Percentiles rank a stretch among this genome's conserved stretches.
Conservation (phyloP, 129 eudicot species). For the Helianthus tuberosus region DNA sequence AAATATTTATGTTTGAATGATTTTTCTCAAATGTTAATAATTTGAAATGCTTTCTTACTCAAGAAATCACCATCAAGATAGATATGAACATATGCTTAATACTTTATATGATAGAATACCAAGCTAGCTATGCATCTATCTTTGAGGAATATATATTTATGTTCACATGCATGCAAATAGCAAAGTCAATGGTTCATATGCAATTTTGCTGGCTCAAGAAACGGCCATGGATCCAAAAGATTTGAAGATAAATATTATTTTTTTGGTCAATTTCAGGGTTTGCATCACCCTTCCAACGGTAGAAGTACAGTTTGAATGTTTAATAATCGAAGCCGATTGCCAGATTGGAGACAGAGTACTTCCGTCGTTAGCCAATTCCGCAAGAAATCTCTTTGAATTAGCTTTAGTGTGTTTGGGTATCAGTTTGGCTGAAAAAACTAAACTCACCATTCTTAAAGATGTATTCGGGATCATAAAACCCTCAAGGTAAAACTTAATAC, state of each 20-base stretch:
- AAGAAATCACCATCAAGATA: background rate
- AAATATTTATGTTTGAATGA: background rate
- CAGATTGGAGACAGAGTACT: slow-evolving; percentile 87
- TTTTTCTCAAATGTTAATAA: background rate
- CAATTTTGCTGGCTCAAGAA: slow-evolving; percentile 18
- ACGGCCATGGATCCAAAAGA: background rate
- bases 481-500: slow-evolving; percentile 51
- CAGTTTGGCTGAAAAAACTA: slow-evolving; percentile 64
- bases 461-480: slow-evolving; percentile 89
- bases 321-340: slow-evolving; percentile 83
- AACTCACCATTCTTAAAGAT: slow-evolving; percentile 82
- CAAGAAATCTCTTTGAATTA: slow-evolving; percentile 62
- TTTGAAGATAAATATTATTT: too few species aligned
- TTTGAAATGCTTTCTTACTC: background rate
- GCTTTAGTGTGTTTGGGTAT: slow-evolving; percentile 52
- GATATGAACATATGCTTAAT: too few species aligned
- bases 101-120: too few species aligned
- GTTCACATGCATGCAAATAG: slow-evolving; percentile 21
- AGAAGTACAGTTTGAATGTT: slow-evolving; percentile 71
- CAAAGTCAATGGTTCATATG: slow-evolving; percentile 20
- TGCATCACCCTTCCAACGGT: slow-evolving; percentile 91
- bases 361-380: slow-evolving; percentile 73
- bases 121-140: slow-evolving; percentile 3
- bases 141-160: background rate
- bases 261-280: slow-evolving; percentile 56